Conservation (phyloP, 2,329 filamentous ascomycete genomes). For the Colletotrichum sp. region DNA sequence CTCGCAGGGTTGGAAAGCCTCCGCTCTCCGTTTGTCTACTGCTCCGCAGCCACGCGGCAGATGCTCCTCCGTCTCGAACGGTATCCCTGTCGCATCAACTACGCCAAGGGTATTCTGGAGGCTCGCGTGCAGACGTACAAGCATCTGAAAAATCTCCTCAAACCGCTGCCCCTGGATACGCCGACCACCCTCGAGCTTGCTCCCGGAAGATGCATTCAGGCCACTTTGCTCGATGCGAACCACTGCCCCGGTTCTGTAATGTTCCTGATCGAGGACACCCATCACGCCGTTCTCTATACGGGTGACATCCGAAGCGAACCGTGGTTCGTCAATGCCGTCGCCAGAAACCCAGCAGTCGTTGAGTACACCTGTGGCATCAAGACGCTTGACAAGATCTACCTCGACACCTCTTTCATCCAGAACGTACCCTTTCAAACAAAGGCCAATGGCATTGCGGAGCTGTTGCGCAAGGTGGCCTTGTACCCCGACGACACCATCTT, state of each 20-base stretch:
- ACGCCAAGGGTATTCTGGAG: slow-evolving; percentile 78
- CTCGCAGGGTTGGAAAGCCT: slow-evolving; percentile 79
- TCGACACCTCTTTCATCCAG: slow-evolving; percentile 80
- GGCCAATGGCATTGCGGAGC: slow-evolving; percentile 75
- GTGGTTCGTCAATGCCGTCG: slow-evolving; percentile 82
- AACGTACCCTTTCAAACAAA: slow-evolving; percentile 62
- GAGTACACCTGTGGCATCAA: slow-evolving; percentile 74
- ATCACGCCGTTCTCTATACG: slow-evolving; percentile 81
- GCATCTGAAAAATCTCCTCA: slow-evolving; percentile 76
- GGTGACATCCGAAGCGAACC: slow-evolving; percentile 86
- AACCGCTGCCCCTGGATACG: slow-evolving; percentile 81
- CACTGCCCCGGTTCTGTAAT: slow-evolving; percentile 91
- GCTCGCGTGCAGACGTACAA: slow-evolving; percentile 76
- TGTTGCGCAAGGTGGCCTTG: slow-evolving; percentile 68
- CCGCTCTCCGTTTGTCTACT: slow-evolving; percentile 85
- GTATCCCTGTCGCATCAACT: slow-evolving; percentile 81
- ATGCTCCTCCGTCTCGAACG: slow-evolving; percentile 82
- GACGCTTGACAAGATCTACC: slow-evolving; percentile 79
- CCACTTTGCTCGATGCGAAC: slow-evolving; percentile 89
- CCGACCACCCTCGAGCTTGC: slow-evolving; percentile 77
- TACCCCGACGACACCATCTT: slow-evolving; percentile 81
- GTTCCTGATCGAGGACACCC: slow-evolving; percentile 83
- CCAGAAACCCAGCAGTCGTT: slow-evolving; percentile 73
- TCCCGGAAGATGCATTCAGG: slow-evolving; percentile 71
- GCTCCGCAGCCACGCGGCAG: slow-evolving; percentile 81